phyloP scores from a whole-genome alignment of 495 filamentous ascomycete genomes.

The Acidiella bohemica region DNA sequence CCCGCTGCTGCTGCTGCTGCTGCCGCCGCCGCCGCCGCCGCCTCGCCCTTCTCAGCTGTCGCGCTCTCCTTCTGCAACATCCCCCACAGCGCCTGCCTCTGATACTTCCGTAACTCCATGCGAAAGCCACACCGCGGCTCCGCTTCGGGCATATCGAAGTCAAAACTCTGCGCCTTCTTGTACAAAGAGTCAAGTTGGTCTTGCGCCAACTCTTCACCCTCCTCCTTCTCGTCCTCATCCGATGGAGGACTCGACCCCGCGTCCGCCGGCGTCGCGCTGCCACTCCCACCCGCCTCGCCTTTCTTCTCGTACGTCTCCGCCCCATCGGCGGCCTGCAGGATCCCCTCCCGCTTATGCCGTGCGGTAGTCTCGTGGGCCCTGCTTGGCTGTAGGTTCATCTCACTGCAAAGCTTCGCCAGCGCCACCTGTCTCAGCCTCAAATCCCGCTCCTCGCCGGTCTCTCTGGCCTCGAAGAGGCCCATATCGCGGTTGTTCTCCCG shows the following conservation, averaged over 20 bases:
- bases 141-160: constrained; percentile 78
- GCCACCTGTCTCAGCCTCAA: constrained; percentile 77
- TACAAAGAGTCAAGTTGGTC: constrained; percentile 91
- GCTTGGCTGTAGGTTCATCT: constrained; percentile 68
- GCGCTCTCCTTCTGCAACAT: constrained; percentile 91
- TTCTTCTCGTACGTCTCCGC: constrained; percentile 64
- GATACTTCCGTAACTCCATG: constrained; percentile 79
- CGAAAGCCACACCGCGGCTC: constrained; percentile 69
- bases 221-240: constrained; percentile 56
- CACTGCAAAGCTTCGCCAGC: constrained; percentile 76
- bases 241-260: constrained; percentile 36
- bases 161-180: constrained; percentile 91
- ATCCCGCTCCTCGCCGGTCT: constrained; percentile 71
- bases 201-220: constrained; percentile 81
- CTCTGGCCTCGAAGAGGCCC: constrained; percentile 64
- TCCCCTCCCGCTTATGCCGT: constrained; percentile 63
- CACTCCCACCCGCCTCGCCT: constrained; percentile 27
- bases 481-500: constrained; percentile 57
- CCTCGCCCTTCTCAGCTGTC: constrained; percentile 52
- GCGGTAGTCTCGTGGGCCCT: constrained; percentile 59
- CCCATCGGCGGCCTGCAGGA: constrained; percentile 75
- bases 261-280: constrained; percentile 22
- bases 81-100: constrained; percentile 91
- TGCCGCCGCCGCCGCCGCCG: too few relatives aligned
- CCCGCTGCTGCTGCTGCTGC: too few relatives aligned